Evolutionary conservation across 139 green algal genomes (phyloP), one percentile per base, ranked within the genome.

Genomic region (Mychonastes homosphaera): DNA sequence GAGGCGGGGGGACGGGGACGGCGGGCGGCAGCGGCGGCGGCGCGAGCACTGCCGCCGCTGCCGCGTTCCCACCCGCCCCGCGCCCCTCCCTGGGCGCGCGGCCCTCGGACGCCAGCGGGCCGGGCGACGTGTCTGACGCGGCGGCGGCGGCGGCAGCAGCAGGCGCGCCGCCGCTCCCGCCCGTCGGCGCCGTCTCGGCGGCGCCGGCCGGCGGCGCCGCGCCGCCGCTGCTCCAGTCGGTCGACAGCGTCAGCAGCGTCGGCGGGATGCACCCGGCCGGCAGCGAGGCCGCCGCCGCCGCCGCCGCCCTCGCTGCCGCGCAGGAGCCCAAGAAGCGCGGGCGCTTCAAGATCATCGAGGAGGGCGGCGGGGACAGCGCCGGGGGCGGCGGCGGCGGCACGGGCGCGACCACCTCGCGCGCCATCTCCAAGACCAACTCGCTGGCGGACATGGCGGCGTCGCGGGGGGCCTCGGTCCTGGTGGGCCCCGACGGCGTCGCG

Each of bases 271-370:
- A n/a, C n/a, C n/a, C n/a, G n/a, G n/a, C n/a, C n/a, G n/a, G n/a
- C n/a, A n/a, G n/a, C n/a, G 27, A 44, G 40, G 19, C 23, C 29
- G 16, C 19, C 29, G 59, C 41, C 46, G 47, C 46, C 30, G 24
- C n/a, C n/a, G n/a, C 4, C 33, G 62, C 58, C 29, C 10, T 53
- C 8, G 26, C 18, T 13, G 50, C 21, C 4, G 39, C 23, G 3
- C 32, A 68, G 39, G 69, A 75, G 62, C 65, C 72, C 18, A 74
- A 77, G 62, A 75, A 75, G 56, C 69, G 87, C 56, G 87, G 87
- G 9, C 68, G 87, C 16, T 95, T 95, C 73, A 79, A 79, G 15
- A 86, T 91, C 27, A 85, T 91, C 15, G 76, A 85, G 53, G 77
- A 91, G 28, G 76, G 84, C 18, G 40, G 8, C 6, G 23, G 30